A percentile compares a stretch with the other conserved stretches of the same genome.
phyloP scores from a whole-genome alignment of 2,329 filamentous ascomycete genomes.

The Colletotrichum sojae region DNA sequence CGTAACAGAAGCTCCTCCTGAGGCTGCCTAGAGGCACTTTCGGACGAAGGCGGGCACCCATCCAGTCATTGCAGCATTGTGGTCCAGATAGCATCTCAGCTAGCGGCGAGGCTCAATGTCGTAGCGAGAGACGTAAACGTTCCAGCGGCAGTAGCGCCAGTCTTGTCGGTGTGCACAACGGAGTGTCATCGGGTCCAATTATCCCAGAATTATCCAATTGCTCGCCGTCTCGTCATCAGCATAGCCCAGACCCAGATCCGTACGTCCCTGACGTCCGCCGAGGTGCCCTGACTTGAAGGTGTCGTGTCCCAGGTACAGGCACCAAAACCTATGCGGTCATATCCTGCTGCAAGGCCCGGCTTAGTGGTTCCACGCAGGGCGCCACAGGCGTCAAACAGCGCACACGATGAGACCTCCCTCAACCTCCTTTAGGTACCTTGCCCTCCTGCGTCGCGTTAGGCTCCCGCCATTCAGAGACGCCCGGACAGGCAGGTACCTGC shows the following conservation, averaged over 20 bases:
- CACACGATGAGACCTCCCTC: background rate
- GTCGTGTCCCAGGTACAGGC: conserved; percentile 13
- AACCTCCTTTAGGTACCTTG: no score
- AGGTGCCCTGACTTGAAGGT: background rate
- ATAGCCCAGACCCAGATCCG: background rate
- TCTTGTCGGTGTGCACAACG: no score
- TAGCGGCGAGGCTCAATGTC: background rate
- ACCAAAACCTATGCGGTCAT: conserved; percentile 17
- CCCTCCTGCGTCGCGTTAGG: conserved; percentile 2
- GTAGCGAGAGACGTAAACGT: no score
- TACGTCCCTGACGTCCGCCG: conserved; percentile 2
- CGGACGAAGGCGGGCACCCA: conserved; percentile 1
- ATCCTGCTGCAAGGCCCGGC: conserved; percentile 18
- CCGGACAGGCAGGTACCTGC: conserved; percentile 9
- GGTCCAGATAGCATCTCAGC: background rate
- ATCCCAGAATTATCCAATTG: no score
- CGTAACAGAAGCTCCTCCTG: conserved; percentile 6
- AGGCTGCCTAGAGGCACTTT: background rate
- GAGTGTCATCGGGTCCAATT: no score
- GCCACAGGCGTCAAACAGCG: conserved; percentile 29
- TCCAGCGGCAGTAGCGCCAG: no score
- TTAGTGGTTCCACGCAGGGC: conserved; percentile 26
- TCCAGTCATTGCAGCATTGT: background rate
- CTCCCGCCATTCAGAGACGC: background rate
- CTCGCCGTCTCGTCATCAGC: background rate